Percentiles rank a stretch among this genome's conserved stretches.
Conservation (phyloP, 768 basidiomycete genomes). For the Boletus bicolor region DNA sequence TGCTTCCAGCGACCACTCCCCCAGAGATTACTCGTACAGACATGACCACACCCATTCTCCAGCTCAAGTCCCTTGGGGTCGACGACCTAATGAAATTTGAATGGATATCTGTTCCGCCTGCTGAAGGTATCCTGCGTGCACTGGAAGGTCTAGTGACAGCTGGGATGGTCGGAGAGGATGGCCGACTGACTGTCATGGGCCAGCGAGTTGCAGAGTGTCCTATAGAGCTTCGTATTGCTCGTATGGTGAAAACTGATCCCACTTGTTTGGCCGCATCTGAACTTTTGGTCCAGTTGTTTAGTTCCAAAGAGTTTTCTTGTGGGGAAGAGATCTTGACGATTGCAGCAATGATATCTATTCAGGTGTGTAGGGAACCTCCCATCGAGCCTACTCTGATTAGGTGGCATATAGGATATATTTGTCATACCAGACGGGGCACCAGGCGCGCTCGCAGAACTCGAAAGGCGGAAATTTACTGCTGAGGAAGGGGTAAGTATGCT, state of each 20-base stretch:
- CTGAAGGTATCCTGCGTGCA: constrained; percentile 80
- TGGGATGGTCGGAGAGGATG: constrained; percentile 82
- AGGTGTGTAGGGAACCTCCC: constrained; percentile 44
- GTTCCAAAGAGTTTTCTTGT: constrained; percentile 80
- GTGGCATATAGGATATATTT: constrained; percentile 70
- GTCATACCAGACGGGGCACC: constrained; percentile 81
- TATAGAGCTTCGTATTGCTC: constrained; percentile 88
- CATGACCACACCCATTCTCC: constrained; percentile 86
- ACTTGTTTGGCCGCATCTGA: not conserved
- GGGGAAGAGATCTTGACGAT: constrained; percentile 96
- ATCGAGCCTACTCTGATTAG: not conserved
- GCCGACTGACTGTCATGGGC: constrained; percentile 72
- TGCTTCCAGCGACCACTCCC: constrained; percentile 66
- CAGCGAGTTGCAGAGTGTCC: constrained; percentile 92
- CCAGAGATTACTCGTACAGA: constrained; percentile 92
- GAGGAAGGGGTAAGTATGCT: constrained; percentile 84
- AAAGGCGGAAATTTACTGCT: constrained; percentile 93
- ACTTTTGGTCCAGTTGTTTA: constrained; percentile 61
- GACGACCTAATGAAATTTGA: constrained; percentile 96
- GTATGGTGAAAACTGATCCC: constrained; percentile 62
- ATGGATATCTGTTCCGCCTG: constrained; percentile 87
- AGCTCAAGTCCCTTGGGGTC: constrained; percentile 92
- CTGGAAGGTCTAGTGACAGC: constrained; percentile 78
- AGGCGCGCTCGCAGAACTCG: constrained; percentile 86
- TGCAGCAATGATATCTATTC: constrained; percentile 91